Percentiles rank a stretch among this genome's conserved stretches.
Conservation (phyloP, 306 rosid species). For the Fagus crenata region DNA sequence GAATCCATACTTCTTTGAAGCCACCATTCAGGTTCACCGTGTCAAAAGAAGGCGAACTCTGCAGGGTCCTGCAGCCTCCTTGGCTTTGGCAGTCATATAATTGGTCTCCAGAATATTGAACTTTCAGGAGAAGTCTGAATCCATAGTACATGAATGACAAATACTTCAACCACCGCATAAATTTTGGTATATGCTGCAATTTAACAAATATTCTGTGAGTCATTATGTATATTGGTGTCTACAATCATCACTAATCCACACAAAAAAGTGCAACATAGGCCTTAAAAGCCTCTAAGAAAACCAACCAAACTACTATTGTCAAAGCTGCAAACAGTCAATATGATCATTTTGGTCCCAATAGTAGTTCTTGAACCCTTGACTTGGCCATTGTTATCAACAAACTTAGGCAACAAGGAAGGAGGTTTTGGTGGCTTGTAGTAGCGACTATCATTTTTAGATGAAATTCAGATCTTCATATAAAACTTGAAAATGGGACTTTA, state of each 20-base stretch:
- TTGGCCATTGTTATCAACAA: no score
- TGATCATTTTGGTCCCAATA: no score
- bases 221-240: not conserved
- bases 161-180: conserved; percentile 88
- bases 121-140: conserved; percentile 77
- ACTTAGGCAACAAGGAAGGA: no score
- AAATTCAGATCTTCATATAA: not conserved
- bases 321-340: not conserved
- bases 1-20: conserved; percentile 67
- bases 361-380: no score
- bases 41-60: conserved; percentile 76
- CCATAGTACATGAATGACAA: conserved; percentile 88
- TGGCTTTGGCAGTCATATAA: conserved; percentile 68
- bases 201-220: conserved; percentile 5
- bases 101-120: conserved; percentile 83
- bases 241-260: not conserved
- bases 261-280: not conserved
- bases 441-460: not conserved
- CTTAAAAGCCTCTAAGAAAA: not conserved
- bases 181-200: conserved; percentile 85
- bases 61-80: conserved; percentile 70
- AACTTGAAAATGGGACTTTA: not conserved
- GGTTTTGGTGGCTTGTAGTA: not conserved
- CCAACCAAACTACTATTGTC: not conserved
- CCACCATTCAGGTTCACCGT: conserved; percentile 76